phyloP scores from a whole-genome alignment of 768 basidiomycete species.

The Macrolepiota albuminosa region DNA sequence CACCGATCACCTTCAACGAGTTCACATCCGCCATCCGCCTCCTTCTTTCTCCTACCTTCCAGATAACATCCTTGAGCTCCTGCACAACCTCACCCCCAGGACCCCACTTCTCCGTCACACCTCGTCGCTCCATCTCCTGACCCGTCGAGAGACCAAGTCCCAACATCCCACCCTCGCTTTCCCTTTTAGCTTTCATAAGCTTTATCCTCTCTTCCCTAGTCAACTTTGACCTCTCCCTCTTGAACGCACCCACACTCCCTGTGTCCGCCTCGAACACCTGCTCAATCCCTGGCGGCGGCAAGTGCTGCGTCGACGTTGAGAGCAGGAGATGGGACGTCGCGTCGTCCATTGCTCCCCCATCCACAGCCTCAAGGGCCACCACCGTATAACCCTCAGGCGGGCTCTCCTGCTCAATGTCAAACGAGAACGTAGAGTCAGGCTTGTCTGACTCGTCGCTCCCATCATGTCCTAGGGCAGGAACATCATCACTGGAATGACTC shows the following conservation, averaged over 20 bases:
- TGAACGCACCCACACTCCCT: conserved; percentile 32
- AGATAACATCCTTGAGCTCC: conserved; percentile 82
- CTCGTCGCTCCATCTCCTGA: conserved; percentile 12
- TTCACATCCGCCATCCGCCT: conserved; percentile 38
- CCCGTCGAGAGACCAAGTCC: conserved; percentile 18
- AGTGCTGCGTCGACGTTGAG: conserved; percentile 43
- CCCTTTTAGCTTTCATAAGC: conserved; percentile 49
- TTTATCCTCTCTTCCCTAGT: conserved; percentile 73
- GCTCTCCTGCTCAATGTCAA: conserved; percentile 23
- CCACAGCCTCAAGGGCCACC: conserved; percentile 23
- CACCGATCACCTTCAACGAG: neutral
- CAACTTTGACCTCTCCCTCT: conserved; percentile 59
- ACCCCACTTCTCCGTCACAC: conserved; percentile 51
- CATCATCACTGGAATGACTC: conserved; percentile 35
- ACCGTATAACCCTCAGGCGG: conserved; percentile 15
- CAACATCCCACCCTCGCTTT: conserved; percentile 30
- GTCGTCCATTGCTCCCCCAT: conserved; percentile 40
- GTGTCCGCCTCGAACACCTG: conserved; percentile 81
- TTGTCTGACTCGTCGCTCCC: conserved; percentile 52
- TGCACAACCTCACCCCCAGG: conserved; percentile 78
- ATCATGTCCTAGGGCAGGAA: conserved; percentile 53
- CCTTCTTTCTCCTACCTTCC: conserved; percentile 74
- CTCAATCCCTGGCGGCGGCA: conserved; percentile 67
- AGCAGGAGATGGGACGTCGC: conserved; percentile 51
- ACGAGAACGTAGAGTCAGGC: conserved; percentile 33